phyloP scores from a whole-genome alignment of 768 basidiomycete species.

The Lactarius vividus region DNA sequence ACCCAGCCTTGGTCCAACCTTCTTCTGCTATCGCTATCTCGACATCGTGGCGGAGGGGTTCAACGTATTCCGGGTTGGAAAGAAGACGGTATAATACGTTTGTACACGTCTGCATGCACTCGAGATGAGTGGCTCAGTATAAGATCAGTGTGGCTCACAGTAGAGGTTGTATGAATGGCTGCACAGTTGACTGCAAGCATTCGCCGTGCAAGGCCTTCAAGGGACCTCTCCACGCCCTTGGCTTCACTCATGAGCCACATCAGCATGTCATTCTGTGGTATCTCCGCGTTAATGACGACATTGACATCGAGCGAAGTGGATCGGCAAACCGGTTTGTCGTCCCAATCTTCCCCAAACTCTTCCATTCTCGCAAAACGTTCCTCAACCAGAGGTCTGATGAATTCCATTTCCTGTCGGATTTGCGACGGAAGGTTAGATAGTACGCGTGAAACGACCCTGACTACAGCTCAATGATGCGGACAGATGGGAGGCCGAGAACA shows the following conservation, averaged over 20 bases:
- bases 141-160: conserved; percentile 27
- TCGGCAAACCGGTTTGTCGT: conserved; percentile 12
- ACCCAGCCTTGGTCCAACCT: conserved; percentile 22
- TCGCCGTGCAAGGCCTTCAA: conserved; percentile 33
- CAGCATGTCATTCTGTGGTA: conserved; percentile 39
- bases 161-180: conserved; percentile 37
- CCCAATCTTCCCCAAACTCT: conserved; percentile 7
- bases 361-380: conserved; percentile 3
- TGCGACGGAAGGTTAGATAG: conserved; percentile 6
- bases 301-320: neutral
- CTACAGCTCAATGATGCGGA: neutral
- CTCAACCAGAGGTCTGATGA: conserved; percentile 6
- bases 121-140: neutral
- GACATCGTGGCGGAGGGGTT: conserved; percentile 31
- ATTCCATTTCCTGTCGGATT: neutral
- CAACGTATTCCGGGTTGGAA: conserved; percentile 29
- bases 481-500: neutral
- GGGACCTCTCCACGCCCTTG: conserved; percentile 32
- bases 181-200: conserved; percentile 41
- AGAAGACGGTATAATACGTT: conserved; percentile 29
- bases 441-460: neutral
- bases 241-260: conserved; percentile 41
- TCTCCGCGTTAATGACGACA: conserved; percentile 8
- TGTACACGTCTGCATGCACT: neutral
- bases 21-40: conserved; percentile 22